Base-by-base conservation (phyloP, 495 filamentous ascomycete genomes). In the Thermochaetoides thermophila region DNA sequence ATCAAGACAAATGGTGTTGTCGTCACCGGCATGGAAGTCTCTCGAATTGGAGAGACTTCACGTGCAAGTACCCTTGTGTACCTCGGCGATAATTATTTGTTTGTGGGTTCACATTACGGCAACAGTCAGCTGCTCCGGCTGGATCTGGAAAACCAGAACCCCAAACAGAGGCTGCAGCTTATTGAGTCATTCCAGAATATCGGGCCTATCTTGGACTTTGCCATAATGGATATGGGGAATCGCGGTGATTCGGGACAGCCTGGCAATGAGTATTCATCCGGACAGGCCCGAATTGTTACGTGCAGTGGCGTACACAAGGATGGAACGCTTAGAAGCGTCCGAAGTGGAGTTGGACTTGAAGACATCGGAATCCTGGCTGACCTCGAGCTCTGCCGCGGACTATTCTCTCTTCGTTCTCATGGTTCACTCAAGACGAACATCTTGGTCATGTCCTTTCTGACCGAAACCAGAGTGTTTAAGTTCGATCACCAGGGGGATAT, bases 301-400 rank as follows among this genome's bases (percentile, higher is more conserved):
- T 86, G 82, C 6, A 92, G 86, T 25, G 89, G 89, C 17, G 84
- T 79, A 3, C 82, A 77, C 45, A 70, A 80, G 39, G 83, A 91
- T 41, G 89, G 89, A 3, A 84, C 80, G 21, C 49, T 99, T 22
- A 61, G 86, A 39, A 93, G 79, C 47, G 77, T 96, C 17, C 76
- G 86, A 21, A 95, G 85, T 49, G 89, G 89, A 13, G 86, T 99
- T 32, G 85, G 89, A 12, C 66, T 99, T 36, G 84, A 94, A 52
- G 86, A 95, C 40, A 52, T 86, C 9, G 86, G 82, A 17, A 63
- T 86, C 12, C 58, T 99, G 7, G 78, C 73, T 5, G 81, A 91
- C 30, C 78, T 94, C 66, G 63, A 72, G 6, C 68, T 79, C 42
- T 79, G 84, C 15, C 70, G 71, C 15, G 73, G 74, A 21, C 50